Base-by-base conservation (phyloP, 2,329 filamentous ascomycete genomes). In the Hypoxylon sp. region DNA sequence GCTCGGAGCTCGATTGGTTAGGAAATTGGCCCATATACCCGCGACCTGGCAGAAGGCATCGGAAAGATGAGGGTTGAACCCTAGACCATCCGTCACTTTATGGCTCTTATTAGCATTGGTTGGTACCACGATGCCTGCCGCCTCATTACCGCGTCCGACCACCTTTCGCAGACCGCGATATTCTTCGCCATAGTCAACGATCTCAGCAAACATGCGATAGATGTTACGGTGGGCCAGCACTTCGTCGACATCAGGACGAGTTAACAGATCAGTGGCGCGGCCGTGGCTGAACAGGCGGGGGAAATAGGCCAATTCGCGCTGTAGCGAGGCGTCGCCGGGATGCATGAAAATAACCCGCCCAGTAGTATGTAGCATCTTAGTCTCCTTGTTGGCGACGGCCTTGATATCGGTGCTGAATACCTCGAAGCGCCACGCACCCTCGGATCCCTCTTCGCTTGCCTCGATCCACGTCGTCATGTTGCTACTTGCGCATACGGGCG, bases 161-260 rank as follows among this genome's bases (percentile, higher is more conserved):
- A 83, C 63, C 17, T 74, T 74, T n/a, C 68, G 70, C 1, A 83
- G 62, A 1, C 80, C 79, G 0, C 71, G 76, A 66, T 78, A 84
- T 9, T 72, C 31, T 1, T 75, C 70, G 2, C 68, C 72, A 61
- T 80, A 82, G 63, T 80, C 75, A 17, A 83, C 78, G 4, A 83
- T 74, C 3, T 76, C 71, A 1, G 67, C 57, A 60, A 84, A 81
- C 0, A 75, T 71, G 5, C 73, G 71, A 71, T 84, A 84, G 13
- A 84, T 76, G 66, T 76, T 80, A 4, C 76, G 74, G 2, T 77
- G 76, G 29, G 77, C 74, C 11, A 83, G 55, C 17, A 77, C 74
- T 9, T 81, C 79, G 46, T 80, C 78, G 1, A 65, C 70, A 10
- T 70, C 63, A 4, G 51, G 10, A 17, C 48, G 19, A 31, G 54